phyloP scores from a whole-genome alignment of 352 stramenopile genomes.

The Phytopythium chamaehyphon region DNA sequence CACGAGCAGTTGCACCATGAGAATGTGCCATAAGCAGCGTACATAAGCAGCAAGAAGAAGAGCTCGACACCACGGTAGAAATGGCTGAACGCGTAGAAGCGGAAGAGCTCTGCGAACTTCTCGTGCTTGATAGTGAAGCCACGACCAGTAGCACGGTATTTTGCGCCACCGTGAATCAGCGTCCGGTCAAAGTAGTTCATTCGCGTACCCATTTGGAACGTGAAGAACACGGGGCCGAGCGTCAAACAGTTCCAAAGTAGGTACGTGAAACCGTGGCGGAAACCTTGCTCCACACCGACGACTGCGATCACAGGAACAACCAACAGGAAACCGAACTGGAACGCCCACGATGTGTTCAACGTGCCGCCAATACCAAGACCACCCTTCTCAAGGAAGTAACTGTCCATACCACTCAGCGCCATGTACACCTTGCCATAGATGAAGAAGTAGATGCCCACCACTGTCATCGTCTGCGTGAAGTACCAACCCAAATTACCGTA shows the following conservation, averaged over 20 bases:
- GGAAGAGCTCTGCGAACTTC: conserved; percentile 96
- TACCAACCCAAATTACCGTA: conserved; percentile 99
- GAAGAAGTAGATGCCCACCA: conserved; percentile 97
- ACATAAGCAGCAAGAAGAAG: conserved; percentile 73
- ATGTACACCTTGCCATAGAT: conserved; percentile 97
- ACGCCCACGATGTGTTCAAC: conserved; percentile 95
- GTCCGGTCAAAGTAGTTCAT: conserved; percentile 98
- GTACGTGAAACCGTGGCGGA: conserved; percentile 90
- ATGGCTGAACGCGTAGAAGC: conserved; percentile 98
- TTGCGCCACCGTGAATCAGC: conserved; percentile 96
- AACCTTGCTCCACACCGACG: conserved; percentile 96
- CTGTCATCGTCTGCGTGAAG: conserved; percentile 96
- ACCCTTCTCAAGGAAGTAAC: conserved; percentile 88
- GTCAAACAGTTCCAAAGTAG: conserved; percentile 95
- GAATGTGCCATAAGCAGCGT: conserved; percentile 92
- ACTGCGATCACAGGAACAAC: conserved; percentile 97
- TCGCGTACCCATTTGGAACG: conserved; percentile 99
- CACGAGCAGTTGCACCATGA: conserved; percentile 90
- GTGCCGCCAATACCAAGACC: conserved; percentile 93
- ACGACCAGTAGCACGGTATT: conserved; percentile 97
- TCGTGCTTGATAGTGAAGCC: conserved; percentile 99
- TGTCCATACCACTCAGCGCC: conserved; percentile 91
- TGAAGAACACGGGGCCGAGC: conserved; percentile 98
- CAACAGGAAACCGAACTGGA: conserved; percentile 95
- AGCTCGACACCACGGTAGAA: conserved; percentile 98